A percentile compares a stretch with the other conserved stretches of the same genome.
Evolutionary conservation across 106 monocot species (phyloP).

Genomic region (Dendrobium chrysotoxum): DNA sequence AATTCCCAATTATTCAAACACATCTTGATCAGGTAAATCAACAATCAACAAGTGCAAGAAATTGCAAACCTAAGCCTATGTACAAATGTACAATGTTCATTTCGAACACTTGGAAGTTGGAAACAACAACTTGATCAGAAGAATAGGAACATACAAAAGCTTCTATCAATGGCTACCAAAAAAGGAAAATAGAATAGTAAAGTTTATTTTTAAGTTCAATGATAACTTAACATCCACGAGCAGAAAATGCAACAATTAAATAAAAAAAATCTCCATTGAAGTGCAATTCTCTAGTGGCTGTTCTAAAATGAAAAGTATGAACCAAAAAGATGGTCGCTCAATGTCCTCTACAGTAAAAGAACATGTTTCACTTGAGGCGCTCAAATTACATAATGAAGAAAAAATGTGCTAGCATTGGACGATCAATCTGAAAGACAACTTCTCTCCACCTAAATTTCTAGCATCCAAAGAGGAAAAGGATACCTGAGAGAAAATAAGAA

Average conservation of each 20-base stretch:
- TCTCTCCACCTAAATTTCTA: neutral
- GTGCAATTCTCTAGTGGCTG: neutral
- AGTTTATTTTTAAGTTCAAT: neutral
- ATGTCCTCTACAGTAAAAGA: neutral
- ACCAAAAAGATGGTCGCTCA: neutral
- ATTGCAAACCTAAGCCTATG: neutral
- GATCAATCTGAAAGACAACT: neutral
- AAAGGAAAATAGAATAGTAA: neutral
- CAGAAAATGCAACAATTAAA: neutral
- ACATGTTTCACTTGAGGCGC: neutral
- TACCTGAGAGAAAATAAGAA: conserved; percentile 99
- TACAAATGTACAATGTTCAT: neutral
- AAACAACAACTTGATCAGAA: neutral
- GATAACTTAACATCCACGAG: neutral
- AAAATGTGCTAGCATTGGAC: neutral
- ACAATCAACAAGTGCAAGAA: neutral
- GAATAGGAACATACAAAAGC: neutral
- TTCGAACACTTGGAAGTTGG: neutral
- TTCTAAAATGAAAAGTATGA: neutral
- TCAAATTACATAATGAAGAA: neutral
- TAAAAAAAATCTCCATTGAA: neutral
- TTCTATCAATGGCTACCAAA: neutral
- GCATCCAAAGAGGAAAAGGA: conserved; percentile 2
- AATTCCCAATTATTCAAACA: neutral
- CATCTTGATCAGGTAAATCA: neutral